Conservation (phyloP, 2,329 filamentous ascomycete genomes). For the Eurotiales sp. region DNA sequence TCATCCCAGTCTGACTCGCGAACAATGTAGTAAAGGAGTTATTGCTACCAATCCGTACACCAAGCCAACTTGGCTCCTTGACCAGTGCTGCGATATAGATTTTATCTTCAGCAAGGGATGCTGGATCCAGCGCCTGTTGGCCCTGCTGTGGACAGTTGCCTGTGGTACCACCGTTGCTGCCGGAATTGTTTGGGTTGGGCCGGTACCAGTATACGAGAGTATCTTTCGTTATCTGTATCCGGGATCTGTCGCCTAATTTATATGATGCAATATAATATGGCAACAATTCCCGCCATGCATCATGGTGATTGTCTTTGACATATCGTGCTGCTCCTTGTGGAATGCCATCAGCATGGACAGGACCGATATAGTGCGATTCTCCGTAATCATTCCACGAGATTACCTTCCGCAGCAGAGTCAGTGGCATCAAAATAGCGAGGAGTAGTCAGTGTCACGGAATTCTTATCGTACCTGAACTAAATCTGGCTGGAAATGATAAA, state of each 20-base stretch:
- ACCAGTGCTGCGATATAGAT: conserved; percentile 29
- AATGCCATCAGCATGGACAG: conserved; percentile 45
- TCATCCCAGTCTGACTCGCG: conserved; percentile 24
- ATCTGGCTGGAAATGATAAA: conserved; percentile 48
- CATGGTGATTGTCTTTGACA: conserved; percentile 26
- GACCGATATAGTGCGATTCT: conserved; percentile 58
- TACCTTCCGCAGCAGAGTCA: conserved; percentile 36
- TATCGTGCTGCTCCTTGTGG: conserved; percentile 44
- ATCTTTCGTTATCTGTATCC: conserved; percentile 19
- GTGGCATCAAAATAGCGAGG: not conserved
- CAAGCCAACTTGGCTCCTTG: conserved; percentile 24
- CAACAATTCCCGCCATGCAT: conserved; percentile 29
- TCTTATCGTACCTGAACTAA: conserved; percentile 41
- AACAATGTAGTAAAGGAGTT: conserved; percentile 19
- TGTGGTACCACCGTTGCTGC: conserved; percentile 29
- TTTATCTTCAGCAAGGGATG: conserved; percentile 28
- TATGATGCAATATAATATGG: conserved; percentile 36
- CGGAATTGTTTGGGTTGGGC: conserved; percentile 28
- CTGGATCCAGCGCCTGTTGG: conserved; percentile 25
- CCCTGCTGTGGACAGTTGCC: conserved; percentile 31
- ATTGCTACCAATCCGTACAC: conserved; percentile 26
- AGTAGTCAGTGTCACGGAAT: not conserved
- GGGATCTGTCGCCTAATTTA: conserved; percentile 26
- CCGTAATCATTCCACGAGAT: conserved; percentile 62
- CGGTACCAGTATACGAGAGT: conserved; percentile 35